Evolutionary conservation across 148 eudicot genomes (phyloP).

Genomic region (Fagopyrum tataricum): DNA sequence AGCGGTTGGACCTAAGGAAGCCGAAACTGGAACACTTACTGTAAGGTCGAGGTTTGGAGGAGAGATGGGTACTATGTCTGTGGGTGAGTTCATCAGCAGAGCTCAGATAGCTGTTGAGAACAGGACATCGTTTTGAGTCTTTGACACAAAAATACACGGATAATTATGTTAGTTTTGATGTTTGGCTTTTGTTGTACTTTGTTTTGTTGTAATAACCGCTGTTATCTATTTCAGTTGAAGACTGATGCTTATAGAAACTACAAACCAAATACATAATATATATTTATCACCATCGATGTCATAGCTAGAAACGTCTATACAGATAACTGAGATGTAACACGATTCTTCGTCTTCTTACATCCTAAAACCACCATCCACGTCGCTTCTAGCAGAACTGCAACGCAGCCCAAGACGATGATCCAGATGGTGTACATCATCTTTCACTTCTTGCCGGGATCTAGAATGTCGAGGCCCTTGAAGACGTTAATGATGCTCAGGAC

Average conservation of each 20-base stretch:
- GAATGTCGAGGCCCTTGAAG: slow-evolving; percentile 43
- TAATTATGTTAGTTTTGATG: background rate
- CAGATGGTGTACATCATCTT: slow-evolving; percentile 31
- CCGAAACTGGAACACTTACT: slow-evolving; percentile 67
- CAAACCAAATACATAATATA: background rate
- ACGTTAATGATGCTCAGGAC: slow-evolving; percentile 41
- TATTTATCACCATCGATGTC: no score
- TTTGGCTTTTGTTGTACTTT: background rate
- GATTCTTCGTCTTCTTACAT: slow-evolving; percentile 31
- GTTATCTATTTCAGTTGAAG: no score
- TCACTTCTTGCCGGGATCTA: slow-evolving; percentile 40
- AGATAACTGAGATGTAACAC: background rate
- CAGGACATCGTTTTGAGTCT: background rate
- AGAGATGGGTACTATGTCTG: slow-evolving; percentile 63
- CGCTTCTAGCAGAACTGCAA: slow-evolving; percentile 35
- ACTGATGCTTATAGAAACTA: no score
- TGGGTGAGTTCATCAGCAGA: slow-evolving; percentile 11
- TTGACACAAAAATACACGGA: background rate
- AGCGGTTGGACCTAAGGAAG: slow-evolving; percentile 83
- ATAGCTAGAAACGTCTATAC: no score
- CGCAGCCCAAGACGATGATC: slow-evolving; percentile 27
- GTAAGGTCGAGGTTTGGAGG: slow-evolving; percentile 86
- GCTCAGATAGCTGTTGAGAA: background rate
- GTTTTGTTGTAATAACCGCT: background rate
- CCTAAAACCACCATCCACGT: slow-evolving; percentile 48